These are phyloP conservation scores for Zea luxurians DNA, from an alignment of 176 grass and related monocot species.

Conservation along the genomic window DNA sequence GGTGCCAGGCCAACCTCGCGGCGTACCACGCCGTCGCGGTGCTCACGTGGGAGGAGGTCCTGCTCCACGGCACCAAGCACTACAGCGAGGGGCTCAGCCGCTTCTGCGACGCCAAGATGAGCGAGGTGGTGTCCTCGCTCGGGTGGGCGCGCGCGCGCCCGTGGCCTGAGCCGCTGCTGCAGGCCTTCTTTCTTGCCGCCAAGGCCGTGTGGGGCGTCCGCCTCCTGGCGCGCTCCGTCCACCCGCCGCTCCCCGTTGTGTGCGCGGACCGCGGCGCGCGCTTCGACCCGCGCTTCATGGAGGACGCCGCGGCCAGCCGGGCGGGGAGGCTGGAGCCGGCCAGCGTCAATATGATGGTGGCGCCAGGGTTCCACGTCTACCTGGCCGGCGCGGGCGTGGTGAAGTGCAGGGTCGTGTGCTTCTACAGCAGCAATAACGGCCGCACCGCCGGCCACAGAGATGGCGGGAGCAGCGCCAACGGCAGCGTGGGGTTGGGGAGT, in stretches of 20 bases:
- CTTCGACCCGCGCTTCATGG: slow-evolving; percentile 92
- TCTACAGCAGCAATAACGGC: slow-evolving; percentile 44
- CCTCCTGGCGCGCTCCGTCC: slow-evolving; percentile 79
- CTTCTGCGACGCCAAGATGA: slow-evolving; percentile 97
- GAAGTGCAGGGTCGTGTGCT: slow-evolving; percentile 92
- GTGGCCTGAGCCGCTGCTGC: slow-evolving; percentile 84
- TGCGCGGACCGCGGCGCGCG: slow-evolving; percentile 62
- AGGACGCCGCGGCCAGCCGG: slow-evolving; percentile 59
- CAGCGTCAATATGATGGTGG: slow-evolving; percentile 84
- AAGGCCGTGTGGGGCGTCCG: slow-evolving; percentile 86
- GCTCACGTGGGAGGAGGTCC: slow-evolving; percentile 84
- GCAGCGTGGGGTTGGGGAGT: slow-evolving; percentile 38
- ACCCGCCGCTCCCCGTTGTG: slow-evolving; percentile 73
- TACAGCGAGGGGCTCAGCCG: slow-evolving; percentile 83
- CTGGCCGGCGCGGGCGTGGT: slow-evolving; percentile 56
- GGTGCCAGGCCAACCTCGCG: slow-evolving; percentile 64
- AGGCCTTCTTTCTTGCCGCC: slow-evolving; percentile 80
- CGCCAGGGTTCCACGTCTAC: slow-evolving; percentile 92
- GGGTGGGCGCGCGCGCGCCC: slow-evolving; percentile 66
- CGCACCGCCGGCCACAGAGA: slow-evolving; percentile 46
- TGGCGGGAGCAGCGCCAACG: slow-evolving; percentile 47
- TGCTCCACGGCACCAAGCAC: slow-evolving; percentile 78
- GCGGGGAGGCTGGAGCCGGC: slow-evolving; percentile 57
- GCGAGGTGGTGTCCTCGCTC: slow-evolving; percentile 72
- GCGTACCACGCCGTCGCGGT: slow-evolving; percentile 54